These are phyloP conservation scores for Carex arenaria DNA, from an alignment of 202 grass and related monocot genomes.

Conservation along the genomic window DNA sequence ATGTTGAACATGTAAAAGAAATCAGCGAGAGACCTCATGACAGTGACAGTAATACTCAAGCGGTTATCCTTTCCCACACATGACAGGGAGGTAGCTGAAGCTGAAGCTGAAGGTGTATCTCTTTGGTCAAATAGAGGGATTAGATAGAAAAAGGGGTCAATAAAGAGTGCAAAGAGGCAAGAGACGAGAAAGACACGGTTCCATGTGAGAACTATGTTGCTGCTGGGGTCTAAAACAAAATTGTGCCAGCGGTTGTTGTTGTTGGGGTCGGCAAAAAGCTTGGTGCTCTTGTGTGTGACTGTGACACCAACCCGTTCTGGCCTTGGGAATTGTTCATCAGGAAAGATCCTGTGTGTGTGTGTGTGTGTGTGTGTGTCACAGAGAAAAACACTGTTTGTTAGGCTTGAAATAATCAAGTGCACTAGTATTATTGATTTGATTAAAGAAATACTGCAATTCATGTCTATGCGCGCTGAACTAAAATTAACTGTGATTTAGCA, in stretches of 20 bases:
- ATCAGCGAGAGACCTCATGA: slow-evolving; percentile 59
- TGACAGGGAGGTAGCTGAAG: not conserved
- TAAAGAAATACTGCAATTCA: no score
- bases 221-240: slow-evolving; percentile 55
- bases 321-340: slow-evolving; percentile 47
- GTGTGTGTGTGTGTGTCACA: slow-evolving; percentile 17
- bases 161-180: slow-evolving; percentile 66
- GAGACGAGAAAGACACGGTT: slow-evolving; percentile 62
- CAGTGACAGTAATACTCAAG: slow-evolving; percentile 41
- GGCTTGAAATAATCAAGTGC: not conserved
- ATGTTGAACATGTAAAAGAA: slow-evolving; percentile 84
- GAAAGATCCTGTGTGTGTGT: slow-evolving; percentile 60
- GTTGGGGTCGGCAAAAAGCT: slow-evolving; percentile 36
- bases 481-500: no score
- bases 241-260: slow-evolving; percentile 29
- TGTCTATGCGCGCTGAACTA: no score
- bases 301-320: slow-evolving; percentile 41
- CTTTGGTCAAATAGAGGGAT: slow-evolving; percentile 31
- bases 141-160: slow-evolving; percentile 82
- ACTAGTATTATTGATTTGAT: not conserved
- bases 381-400: not conserved
- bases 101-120: no score
- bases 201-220: slow-evolving; percentile 52
- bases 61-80: slow-evolving; percentile 47
- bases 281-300: slow-evolving; percentile 14